Evolutionary conservation across 129 eudicot species (phyloP).

Genomic region (Mikania micrantha): DNA sequence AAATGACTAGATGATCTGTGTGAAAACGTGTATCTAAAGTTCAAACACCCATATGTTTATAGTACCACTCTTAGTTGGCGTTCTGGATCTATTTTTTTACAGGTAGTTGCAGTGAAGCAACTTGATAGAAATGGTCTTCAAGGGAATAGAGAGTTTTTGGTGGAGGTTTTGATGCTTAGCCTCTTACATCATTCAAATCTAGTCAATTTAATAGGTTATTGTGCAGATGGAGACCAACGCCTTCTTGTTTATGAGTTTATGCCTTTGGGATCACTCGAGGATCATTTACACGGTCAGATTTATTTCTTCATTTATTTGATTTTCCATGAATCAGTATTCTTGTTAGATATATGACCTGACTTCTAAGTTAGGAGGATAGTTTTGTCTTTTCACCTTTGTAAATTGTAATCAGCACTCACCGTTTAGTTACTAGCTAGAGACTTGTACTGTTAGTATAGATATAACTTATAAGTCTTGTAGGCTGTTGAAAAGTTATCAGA

Average conservation of each 20-base stretch:
- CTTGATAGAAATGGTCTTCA: constrained; percentile 92
- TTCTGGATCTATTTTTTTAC: constrained; percentile 26
- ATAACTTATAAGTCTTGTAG: not conserved
- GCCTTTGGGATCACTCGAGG: constrained; percentile 95
- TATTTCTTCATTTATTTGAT: not conserved
- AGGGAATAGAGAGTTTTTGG: constrained; percentile 89
- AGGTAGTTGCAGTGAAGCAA: constrained; percentile 92
- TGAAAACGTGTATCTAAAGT: not conserved
- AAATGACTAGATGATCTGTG: not conserved
- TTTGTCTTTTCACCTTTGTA: not conserved
- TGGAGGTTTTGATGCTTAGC: constrained; percentile 97
- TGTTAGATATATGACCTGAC: not conserved
- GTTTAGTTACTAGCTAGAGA: not conserved
- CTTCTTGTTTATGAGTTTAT: constrained; percentile 91
- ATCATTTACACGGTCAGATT: constrained; percentile 85
- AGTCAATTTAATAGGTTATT: constrained; percentile 90
- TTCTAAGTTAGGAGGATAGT: not conserved
- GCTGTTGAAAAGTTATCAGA: not conserved
- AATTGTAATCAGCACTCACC: not conserved
- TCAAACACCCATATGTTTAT: not conserved
- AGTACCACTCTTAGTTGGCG: not conserved
- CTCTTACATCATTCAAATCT: constrained; percentile 83
- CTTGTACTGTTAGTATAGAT: not conserved
- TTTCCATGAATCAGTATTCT: not conserved
- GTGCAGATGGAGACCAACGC: constrained; percentile 93